Conservation (phyloP, 192 early-diverging fungal species). For the Chytriomyces sp. region DNA sequence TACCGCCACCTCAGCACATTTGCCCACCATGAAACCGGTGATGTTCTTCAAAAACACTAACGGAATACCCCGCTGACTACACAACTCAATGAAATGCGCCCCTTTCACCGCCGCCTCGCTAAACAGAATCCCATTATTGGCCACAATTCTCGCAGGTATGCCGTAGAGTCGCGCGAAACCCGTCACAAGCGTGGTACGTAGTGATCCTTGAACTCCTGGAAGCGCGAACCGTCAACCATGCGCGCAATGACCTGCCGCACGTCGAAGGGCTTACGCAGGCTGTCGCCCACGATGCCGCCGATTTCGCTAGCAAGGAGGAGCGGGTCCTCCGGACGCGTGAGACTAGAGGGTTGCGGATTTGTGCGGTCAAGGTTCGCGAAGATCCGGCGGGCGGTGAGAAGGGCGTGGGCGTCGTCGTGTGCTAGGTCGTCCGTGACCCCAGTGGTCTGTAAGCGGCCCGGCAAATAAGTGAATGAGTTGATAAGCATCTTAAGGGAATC, state of each 20-base stretch:
- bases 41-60: slow-evolving; percentile 95
- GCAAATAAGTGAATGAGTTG: neutral
- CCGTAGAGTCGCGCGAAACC: slow-evolving; percentile 91
- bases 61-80: slow-evolving; percentile 84
- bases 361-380: slow-evolving; percentile 83
- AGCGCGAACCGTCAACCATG: slow-evolving; percentile 90
- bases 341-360: slow-evolving; percentile 58
- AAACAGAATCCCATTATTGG: slow-evolving; percentile 96
- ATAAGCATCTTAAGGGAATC: neutral
- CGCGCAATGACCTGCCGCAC: slow-evolving; percentile 91
- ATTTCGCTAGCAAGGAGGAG: slow-evolving; percentile 82
- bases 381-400: slow-evolving; percentile 78
- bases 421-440: slow-evolving; percentile 97
- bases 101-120: slow-evolving; percentile 93
- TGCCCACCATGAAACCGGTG: slow-evolving; percentile 90
- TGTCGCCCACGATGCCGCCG: slow-evolving; percentile 93
- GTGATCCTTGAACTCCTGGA: slow-evolving; percentile 91
- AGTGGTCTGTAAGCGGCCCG: slow-evolving; percentile 54
- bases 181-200: slow-evolving; percentile 88
- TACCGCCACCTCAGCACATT: slow-evolving; percentile 88
- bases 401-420: slow-evolving; percentile 82
- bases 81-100: slow-evolving; percentile 93
- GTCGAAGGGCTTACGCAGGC: slow-evolving; percentile 85
- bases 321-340: slow-evolving; percentile 69
- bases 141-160: slow-evolving; percentile 87